Evolutionary conservation across 2,329 filamentous ascomycete genomes (phyloP).

Genomic region (Colletotrichum sp.): DNA sequence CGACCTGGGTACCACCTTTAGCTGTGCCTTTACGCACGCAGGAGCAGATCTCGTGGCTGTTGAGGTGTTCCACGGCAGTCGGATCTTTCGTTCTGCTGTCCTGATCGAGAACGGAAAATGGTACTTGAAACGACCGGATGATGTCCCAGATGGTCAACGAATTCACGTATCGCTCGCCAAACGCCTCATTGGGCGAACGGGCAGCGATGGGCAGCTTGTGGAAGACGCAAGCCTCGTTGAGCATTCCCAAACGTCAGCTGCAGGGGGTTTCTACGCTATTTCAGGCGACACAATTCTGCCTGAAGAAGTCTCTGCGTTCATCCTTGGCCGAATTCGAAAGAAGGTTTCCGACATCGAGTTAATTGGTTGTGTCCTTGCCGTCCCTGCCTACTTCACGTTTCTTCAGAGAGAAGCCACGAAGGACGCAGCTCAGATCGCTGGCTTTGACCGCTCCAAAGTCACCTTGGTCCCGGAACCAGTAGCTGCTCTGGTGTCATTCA

Average conservation of each 20-base stretch:
- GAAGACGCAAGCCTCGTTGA: background rate
- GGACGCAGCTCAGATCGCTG: background rate
- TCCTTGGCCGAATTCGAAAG: background rate
- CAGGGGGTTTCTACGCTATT: background rate
- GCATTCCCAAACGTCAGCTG: accelerated
- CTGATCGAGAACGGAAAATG: background rate
- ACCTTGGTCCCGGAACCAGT: background rate
- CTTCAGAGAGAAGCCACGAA: background rate
- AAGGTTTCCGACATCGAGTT: background rate
- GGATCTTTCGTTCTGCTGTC: background rate
- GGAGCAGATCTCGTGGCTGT: background rate
- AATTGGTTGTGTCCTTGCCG: background rate
- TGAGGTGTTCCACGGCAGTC: background rate
- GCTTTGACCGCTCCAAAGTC: background rate
- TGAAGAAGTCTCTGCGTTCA: background rate
- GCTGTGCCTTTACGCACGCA: background rate
- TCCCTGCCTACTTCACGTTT: background rate
- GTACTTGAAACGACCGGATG: background rate
- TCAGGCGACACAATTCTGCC: background rate
- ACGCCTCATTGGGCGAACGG: background rate
- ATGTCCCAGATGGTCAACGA: background rate
- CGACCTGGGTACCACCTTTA: background rate
- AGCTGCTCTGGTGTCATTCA: background rate
- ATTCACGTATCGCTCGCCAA: background rate
- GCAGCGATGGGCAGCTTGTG: background rate